Conservation (phyloP, 1,284 basidiomycete species). For the Pseudozyma flocculosa region DNA sequence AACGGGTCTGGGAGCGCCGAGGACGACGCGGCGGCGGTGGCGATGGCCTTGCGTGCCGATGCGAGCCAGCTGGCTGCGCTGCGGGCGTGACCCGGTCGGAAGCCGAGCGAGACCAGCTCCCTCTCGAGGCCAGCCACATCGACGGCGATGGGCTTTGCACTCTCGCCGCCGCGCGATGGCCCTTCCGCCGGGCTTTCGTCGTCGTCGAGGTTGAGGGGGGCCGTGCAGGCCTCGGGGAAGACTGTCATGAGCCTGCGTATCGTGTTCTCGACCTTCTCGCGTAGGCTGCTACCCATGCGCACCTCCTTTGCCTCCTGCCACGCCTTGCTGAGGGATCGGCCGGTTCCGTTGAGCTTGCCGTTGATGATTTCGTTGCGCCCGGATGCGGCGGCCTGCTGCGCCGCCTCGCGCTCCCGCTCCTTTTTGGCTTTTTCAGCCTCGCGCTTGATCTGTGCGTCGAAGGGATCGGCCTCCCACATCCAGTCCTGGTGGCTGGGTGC, state of each 20-base stretch:
- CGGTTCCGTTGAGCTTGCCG: constrained; percentile 25
- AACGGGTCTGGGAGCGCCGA: constrained; percentile 27
- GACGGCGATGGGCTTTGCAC: constrained; percentile 7
- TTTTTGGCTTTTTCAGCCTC: constrained; percentile 45
- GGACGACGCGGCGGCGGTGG: constrained; percentile 6
- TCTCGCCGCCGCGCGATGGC: constrained; percentile 7
- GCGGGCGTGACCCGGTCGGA: constrained; percentile 48
- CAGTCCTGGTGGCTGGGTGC: constrained; percentile 45
- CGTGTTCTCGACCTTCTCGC: constrained; percentile 78
- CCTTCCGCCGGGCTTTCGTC: constrained; percentile 12
- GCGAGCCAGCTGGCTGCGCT: constrained; percentile 46
- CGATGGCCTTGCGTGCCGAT: constrained; percentile 33
- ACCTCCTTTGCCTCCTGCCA: constrained; percentile 77
- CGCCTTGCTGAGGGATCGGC: constrained; percentile 59
- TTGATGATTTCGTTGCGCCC: constrained; percentile 20
- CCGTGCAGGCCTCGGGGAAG: constrained; percentile 29
- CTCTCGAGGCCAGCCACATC: constrained; percentile 29
- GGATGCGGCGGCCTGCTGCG: constrained; percentile 18
- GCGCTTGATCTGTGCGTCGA: constrained; percentile 48
- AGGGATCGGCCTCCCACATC: constrained; percentile 56
- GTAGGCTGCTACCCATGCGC: constrained; percentile 73
- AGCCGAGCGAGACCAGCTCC: constrained; percentile 49
- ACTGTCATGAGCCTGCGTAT: constrained; percentile 70
- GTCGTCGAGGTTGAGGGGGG: constrained; percentile 27
- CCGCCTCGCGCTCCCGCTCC: constrained; percentile 29